A percentile compares a stretch with the other conserved stretches of the same genome.
Conservation (phyloP, 371 early-diverging fungal species). For the Mycotypha africana region DNA sequence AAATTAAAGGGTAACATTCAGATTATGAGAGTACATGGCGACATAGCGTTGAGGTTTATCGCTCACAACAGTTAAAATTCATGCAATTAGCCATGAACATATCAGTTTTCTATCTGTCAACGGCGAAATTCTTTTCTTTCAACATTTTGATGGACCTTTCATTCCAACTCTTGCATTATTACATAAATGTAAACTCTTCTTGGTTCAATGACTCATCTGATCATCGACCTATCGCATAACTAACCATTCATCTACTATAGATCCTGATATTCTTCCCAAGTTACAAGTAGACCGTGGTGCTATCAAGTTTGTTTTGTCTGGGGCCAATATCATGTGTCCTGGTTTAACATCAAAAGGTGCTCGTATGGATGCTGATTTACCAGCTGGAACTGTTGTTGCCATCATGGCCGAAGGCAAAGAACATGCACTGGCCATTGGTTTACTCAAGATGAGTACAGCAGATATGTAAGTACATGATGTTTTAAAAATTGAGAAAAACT, state of each 20-base stretch:
- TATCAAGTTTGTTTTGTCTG: slow-evolving; percentile 94
- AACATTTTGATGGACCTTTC: slow-evolving; percentile 91
- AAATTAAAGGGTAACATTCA: slow-evolving; percentile 76
- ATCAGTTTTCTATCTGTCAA: slow-evolving; percentile 77
- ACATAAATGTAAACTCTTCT: slow-evolving; percentile 82
- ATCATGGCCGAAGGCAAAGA: slow-evolving; percentile 97
- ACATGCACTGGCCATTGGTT: slow-evolving; percentile 87
- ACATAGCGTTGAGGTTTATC: no score
- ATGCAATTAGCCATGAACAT: slow-evolving; percentile 70
- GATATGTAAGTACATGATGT: slow-evolving; percentile 94
- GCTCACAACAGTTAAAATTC: no score
- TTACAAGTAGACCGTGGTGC: slow-evolving; percentile 96
- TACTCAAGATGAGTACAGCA: slow-evolving; percentile 81
- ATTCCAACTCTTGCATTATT: slow-evolving; percentile 83
- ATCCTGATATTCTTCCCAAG: slow-evolving; percentile 87
- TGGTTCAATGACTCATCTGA: no score
- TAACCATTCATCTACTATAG: slow-evolving; percentile 33
- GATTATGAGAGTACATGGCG: not conserved
- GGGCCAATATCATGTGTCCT: slow-evolving; percentile 98
- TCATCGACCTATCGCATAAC: no score
- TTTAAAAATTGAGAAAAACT: no score
- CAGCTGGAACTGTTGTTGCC: slow-evolving; percentile 77
- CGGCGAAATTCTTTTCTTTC: slow-evolving; percentile 86
- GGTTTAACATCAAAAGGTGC: slow-evolving; percentile 94
- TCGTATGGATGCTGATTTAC: slow-evolving; percentile 70